phyloP scores from a whole-genome alignment of 2,329 filamentous ascomycete genomes.

The Orbilia brochopaga region DNA sequence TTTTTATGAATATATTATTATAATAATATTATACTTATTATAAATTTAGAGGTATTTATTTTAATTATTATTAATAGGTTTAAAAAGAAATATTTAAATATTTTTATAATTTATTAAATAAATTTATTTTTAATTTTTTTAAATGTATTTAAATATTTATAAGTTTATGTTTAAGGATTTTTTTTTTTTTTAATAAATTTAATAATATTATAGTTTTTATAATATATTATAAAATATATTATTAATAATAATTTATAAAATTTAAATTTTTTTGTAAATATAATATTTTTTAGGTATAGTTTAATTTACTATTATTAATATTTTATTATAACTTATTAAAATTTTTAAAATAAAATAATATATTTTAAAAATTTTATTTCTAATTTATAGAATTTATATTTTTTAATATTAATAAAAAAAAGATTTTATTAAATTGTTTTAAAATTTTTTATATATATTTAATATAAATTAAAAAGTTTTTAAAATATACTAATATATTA shows the following conservation, averaged over 20 bases:
- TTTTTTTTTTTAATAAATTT: neutral
- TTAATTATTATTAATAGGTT: neutral
- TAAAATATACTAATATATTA: constrained; percentile 4
- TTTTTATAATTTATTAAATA: neutral
- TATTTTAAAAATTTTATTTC: neutral
- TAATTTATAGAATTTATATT: neutral
- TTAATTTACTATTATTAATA: neutral
- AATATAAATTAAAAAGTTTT: neutral
- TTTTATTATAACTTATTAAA: neutral
- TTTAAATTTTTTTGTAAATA: neutral
- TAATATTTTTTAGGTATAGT: neutral
- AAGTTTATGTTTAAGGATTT: neutral
- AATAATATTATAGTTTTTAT: neutral
- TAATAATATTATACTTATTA: neutral
- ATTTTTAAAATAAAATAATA: neutral
- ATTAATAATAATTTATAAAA: neutral
- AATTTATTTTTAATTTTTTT: constrained; percentile 7
- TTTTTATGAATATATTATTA: constrained; percentile 2
- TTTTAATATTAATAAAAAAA: neutral
- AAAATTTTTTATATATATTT: constrained; percentile 10
- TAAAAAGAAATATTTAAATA: neutral
- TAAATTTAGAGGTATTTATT: neutral
- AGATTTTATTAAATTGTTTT: neutral
- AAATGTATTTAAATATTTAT: constrained; percentile 5
- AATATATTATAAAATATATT: neutral